phyloP scores from a whole-genome alignment of 140 eudicot species.

The Ambrosia hybrid region DNA sequence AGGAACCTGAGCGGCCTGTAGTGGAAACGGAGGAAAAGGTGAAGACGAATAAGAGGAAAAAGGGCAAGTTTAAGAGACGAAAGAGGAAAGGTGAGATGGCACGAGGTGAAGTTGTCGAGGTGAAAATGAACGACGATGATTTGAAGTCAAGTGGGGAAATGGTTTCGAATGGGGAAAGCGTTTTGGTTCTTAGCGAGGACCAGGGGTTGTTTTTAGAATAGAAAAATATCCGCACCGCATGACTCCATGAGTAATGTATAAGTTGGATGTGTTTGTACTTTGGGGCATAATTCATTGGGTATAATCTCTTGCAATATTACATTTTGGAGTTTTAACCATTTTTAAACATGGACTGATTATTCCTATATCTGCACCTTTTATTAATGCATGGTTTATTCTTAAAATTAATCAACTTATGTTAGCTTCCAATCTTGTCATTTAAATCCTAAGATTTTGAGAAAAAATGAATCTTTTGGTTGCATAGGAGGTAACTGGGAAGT shows the following conservation, averaged over 20 bases:
- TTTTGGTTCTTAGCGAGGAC: background rate
- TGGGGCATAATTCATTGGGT: conserved; percentile 18
- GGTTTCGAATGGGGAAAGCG: background rate
- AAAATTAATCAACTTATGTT: background rate
- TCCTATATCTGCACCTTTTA: background rate
- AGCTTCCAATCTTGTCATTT: background rate
- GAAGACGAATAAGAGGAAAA: conserved; percentile 50
- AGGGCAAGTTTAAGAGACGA: conserved; percentile 38
- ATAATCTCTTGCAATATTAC: background rate
- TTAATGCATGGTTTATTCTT: background rate
- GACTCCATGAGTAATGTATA: conserved; percentile 1
- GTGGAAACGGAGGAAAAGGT: conserved; percentile 42
- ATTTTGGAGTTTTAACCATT: background rate
- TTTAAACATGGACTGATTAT: conserved; percentile 2
- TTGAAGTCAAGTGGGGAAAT: conserved; percentile 17
- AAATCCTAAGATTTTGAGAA: too few species aligned
- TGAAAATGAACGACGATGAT: background rate
- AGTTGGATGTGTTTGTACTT: conserved; percentile 10
- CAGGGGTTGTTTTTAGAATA: conserved; percentile 12
- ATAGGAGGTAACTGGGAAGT: too few species aligned
- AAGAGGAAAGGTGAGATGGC: conserved; percentile 16
- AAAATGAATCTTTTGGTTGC: too few species aligned
- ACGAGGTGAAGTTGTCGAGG: conserved; percentile 21
- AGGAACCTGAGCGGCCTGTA: conserved; percentile 39
- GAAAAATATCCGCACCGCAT: background rate